Evolutionary conservation across 441 rosid genomes (phyloP).

Genomic region (Adansonia rubrostipa): DNA sequence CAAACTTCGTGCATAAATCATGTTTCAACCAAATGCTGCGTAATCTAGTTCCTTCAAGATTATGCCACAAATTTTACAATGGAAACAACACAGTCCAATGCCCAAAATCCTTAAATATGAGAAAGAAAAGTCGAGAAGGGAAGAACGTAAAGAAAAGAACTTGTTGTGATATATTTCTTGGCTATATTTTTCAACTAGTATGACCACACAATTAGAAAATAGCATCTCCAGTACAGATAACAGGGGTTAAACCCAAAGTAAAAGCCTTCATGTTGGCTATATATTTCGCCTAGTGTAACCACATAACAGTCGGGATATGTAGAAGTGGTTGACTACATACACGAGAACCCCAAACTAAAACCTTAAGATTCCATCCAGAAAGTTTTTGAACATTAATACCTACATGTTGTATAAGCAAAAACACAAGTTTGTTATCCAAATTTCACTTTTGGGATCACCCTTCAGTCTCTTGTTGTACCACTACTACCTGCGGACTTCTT

Average conservation of each 20-base stretch:
- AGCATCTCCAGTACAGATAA: not conserved
- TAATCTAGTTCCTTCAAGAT: not conserved
- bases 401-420: slow-evolving; percentile 8
- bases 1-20: not conserved
- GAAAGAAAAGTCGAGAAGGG: not conserved
- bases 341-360: not conserved
- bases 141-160: not conserved
- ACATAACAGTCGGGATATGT: not conserved
- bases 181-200: not conserved
- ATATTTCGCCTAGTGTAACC: not conserved
- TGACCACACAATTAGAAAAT: not conserved
- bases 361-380: not conserved
- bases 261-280: slow-evolving; percentile 13
- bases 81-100: not conserved
- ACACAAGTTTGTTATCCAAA: not conserved
- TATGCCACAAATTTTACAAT: not conserved
- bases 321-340: not conserved
- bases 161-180: not conserved
- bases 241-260: not conserved
- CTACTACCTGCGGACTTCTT: slow-evolving; percentile 29
- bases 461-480: slow-evolving; percentile 30
- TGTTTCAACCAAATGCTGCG: not conserved
- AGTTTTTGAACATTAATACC: not conserved
- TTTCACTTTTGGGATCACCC: slow-evolving; percentile 9
- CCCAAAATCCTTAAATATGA: not conserved